These are phyloP conservation scores for Microdochium nivale DNA, from an alignment of 2,329 filamentous ascomycete species.

Conservation along the genomic window DNA sequence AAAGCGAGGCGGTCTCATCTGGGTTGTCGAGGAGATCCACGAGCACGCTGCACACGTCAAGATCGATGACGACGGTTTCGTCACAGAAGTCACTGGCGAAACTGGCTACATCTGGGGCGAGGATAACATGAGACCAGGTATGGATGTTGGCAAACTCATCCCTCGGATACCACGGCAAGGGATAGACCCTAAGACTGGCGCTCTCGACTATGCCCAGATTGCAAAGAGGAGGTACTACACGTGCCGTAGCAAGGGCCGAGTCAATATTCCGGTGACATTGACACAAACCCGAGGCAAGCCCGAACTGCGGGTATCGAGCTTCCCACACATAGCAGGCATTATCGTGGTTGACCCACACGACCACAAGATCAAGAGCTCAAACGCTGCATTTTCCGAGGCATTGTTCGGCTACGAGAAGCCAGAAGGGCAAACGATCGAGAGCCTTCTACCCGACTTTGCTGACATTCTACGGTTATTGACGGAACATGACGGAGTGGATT, in stretches of 20 bases:
- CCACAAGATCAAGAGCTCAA: conserved; percentile 81
- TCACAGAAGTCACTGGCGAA: conserved; percentile 65
- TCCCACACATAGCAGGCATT: conserved; percentile 95
- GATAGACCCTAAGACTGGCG: conserved; percentile 60
- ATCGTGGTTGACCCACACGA: conserved; percentile 77
- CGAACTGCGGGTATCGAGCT: conserved; percentile 80
- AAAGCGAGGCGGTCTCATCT: conserved; percentile 86
- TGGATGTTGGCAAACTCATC: conserved; percentile 70
- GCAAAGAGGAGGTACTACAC: conserved; percentile 72
- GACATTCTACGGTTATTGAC: conserved; percentile 72
- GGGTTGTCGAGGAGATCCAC: conserved; percentile 96
- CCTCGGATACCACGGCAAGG: conserved; percentile 73
- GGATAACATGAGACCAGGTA: conserved; percentile 55
- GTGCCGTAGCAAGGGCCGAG: conserved; percentile 64
- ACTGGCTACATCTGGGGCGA: conserved; percentile 80
- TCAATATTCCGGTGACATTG: conserved; percentile 79
- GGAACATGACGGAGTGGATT: conserved; percentile 74
- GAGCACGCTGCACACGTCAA: conserved; percentile 78
- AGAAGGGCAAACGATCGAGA: conserved; percentile 69
- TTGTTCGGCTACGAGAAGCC: conserved; percentile 84
- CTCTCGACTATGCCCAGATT: conserved; percentile 71
- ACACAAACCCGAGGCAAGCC: conserved; percentile 61
- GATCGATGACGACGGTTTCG: conserved; percentile 68
- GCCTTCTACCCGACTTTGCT: conserved; percentile 81
- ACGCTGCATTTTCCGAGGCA: conserved; percentile 86